Conservation (phyloP, 805 yeast genomes). For the Kuraishia ogatae region DNA sequence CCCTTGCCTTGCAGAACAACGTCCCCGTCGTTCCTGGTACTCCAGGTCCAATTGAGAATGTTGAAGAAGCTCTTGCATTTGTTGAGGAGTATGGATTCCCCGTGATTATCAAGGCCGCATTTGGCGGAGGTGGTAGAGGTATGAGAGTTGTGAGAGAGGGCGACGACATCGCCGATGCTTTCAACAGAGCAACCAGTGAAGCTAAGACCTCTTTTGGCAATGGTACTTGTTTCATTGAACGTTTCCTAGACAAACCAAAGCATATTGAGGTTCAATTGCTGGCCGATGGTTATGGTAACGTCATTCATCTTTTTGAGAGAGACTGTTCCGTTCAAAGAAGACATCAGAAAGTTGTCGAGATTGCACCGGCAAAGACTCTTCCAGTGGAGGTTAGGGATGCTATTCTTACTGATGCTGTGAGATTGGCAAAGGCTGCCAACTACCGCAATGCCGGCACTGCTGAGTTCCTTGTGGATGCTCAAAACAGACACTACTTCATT, state of each 20-base stretch:
- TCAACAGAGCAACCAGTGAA: conserved; percentile 88
- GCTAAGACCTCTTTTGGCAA: conserved; percentile 95
- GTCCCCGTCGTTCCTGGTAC: conserved; percentile 98
- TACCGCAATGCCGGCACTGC: conserved; percentile 98
- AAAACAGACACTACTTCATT: conserved; percentile 93
- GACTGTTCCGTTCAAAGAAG: conserved; percentile 99
- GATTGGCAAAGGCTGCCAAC: conserved; percentile 77
- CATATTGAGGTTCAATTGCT: conserved; percentile 96
- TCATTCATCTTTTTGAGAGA: conserved; percentile 91
- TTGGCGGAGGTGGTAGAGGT: conserved; percentile 99
- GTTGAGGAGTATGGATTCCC: conserved; percentile 87
- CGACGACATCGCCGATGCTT: conserved; percentile 86
- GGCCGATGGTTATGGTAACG: conserved; percentile 92
- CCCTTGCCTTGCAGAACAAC: conserved; percentile 65
- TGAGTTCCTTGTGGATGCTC: conserved; percentile 87
- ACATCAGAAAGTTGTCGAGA: conserved; percentile 97
- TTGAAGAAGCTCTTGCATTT: conserved; percentile 70
- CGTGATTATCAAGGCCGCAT: conserved; percentile 96
- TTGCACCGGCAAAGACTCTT: conserved; percentile 93
- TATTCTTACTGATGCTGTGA: conserved; percentile 90
- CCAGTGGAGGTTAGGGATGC: conserved; percentile 82
- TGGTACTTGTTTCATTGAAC: conserved; percentile 96
- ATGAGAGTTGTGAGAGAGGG: conserved; percentile 98
- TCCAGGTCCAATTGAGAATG: conserved; percentile 86
- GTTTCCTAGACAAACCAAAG: conserved; percentile 91